Evolutionary conservation across 352 stramenopile species (phyloP).

Genomic region (Nothophytophthora sp.): DNA sequence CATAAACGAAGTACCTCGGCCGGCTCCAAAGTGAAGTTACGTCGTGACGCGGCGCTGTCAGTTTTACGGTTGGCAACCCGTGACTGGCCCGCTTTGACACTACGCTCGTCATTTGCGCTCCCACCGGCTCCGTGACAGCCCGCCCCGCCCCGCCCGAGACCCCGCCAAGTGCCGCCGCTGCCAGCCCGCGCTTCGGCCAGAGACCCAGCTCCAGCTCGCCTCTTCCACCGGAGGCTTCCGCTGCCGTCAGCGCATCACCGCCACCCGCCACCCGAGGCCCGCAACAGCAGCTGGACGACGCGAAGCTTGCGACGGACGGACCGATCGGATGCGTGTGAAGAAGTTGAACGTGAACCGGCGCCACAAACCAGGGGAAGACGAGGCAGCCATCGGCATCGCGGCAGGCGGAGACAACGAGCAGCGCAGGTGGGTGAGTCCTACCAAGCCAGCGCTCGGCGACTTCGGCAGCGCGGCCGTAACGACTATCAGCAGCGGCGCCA

Average conservation of each 20-base stretch:
- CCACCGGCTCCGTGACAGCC: conserved; percentile 3
- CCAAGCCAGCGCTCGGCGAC: conserved; percentile 17
- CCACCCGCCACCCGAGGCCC: not conserved
- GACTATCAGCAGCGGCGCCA: conserved; percentile 31
- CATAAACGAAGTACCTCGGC: no score
- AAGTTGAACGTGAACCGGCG: conserved; percentile 68
- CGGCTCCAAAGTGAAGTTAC: conserved; percentile 10
- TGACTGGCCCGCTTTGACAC: conserved; percentile 5
- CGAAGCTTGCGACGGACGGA: conserved; percentile 10
- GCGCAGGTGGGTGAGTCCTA: conserved; percentile 47
- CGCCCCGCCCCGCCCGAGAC: no score
- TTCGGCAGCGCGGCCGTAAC: conserved; percentile 3
- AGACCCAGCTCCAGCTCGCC: no score
- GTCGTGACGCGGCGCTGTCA: conserved; percentile 25
- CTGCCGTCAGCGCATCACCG: conserved; percentile 26
- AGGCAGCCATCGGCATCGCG: conserved; percentile 22
- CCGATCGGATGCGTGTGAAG: conserved; percentile 70
- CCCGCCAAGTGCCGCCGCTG: not conserved
- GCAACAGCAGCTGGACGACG: conserved; percentile 1
- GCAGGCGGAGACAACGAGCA: conserved; percentile 27
- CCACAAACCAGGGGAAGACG: conserved; percentile 67
- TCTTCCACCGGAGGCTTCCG: no score
- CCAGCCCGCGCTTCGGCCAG: no score
- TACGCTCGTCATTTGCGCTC: conserved; percentile 5
- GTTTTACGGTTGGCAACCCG: conserved; percentile 10